These are phyloP conservation scores for Musa balbisiana DNA, from an alignment of 202 grass and related monocot species.

Conservation along the genomic window DNA sequence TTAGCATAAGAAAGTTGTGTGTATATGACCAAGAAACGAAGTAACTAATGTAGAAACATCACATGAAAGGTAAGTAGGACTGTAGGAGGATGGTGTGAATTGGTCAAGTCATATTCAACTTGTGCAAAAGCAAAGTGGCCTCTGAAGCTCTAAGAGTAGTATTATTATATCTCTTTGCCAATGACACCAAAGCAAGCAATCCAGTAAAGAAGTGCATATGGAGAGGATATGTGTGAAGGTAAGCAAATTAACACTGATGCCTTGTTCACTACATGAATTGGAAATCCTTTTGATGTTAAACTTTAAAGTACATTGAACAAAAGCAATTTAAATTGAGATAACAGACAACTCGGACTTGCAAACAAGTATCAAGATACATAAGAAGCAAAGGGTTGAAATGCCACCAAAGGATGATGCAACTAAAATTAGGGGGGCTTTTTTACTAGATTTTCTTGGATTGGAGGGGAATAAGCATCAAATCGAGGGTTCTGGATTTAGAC, in stretches of 20 bases:
- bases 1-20: neutral
- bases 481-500: too few relatives aligned
- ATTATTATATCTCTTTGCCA: neutral
- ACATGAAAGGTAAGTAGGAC: too few relatives aligned
- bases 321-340: neutral
- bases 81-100: neutral
- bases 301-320: neutral
- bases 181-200: too few relatives aligned
- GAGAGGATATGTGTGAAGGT: too few relatives aligned
- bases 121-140: neutral
- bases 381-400: neutral
- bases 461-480: too few relatives aligned
- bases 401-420: too few relatives aligned
- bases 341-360: neutral
- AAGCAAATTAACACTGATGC: too few relatives aligned
- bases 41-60: too few relatives aligned
- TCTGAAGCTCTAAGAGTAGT: neutral
- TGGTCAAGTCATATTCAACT: neutral
- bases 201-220: neutral
- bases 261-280: too few relatives aligned
- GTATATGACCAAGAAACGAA: neutral
- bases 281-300: too few relatives aligned
- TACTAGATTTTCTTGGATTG: too few relatives aligned
- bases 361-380: neutral
- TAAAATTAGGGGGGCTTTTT: too few relatives aligned